phyloP scores from a whole-genome alignment of 495 filamentous ascomycete species.

The Penicillium turbatum region DNA sequence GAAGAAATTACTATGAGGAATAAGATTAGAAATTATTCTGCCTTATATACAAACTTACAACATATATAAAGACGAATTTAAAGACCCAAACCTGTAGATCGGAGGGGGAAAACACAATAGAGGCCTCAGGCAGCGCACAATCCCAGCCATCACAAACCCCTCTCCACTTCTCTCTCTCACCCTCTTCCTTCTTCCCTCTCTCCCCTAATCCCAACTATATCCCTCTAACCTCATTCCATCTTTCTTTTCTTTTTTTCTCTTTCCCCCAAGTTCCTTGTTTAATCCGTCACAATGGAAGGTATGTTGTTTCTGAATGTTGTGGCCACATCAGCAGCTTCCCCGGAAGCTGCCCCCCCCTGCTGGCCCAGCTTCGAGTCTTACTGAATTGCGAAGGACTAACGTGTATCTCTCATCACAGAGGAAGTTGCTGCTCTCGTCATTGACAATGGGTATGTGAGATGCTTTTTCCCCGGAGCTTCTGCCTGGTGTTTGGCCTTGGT shows the following conservation, averaged over 20 bases:
- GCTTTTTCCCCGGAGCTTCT: conserved; percentile 19
- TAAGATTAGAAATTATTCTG: conserved; percentile 6
- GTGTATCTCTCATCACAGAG: conserved; percentile 58
- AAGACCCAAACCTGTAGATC: conserved; percentile 8
- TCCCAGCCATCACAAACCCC: conserved; percentile 34
- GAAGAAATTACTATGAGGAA: too few relatives aligned
- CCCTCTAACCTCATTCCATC: conserved; percentile 31
- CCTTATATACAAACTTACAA: conserved; percentile 5
- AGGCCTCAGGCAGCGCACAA: conserved; percentile 22
- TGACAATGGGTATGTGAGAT: conserved; percentile 95
- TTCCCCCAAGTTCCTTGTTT: conserved; percentile 13
- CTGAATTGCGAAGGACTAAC: conserved; percentile 46
- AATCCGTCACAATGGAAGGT: conserved; percentile 72
- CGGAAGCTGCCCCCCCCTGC: conserved; percentile 15
- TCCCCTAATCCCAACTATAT: conserved; percentile 27
- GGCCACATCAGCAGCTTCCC: conserved; percentile 39
- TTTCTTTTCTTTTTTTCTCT: conserved; percentile 40
- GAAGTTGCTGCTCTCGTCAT: conserved; percentile 99
- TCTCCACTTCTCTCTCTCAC: conserved; percentile 28
- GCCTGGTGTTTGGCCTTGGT: conserved; percentile 18
- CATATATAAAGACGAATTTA: neutral
- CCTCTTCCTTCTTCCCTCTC: conserved; percentile 36
- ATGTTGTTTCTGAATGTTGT: conserved; percentile 38
- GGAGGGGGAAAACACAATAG: conserved; percentile 12
- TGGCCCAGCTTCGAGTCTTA: neutral